Conservation (phyloP, 164 flowering plant species). For the Akebia trifoliata region DNA sequence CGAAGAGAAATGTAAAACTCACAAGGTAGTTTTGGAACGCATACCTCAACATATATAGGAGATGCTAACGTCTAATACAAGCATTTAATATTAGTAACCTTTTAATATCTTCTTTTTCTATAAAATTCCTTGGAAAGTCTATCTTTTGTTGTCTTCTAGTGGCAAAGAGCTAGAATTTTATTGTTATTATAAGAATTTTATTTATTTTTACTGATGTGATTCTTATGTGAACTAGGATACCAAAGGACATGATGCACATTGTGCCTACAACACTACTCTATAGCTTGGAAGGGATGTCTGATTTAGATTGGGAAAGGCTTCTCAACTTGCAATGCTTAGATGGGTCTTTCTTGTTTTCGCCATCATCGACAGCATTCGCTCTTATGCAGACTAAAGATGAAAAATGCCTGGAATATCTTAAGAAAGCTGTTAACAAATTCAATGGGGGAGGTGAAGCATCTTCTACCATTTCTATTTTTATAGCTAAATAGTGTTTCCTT, state of each 20-base stretch:
- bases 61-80: no score
- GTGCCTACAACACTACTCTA: slow-evolving; percentile 82
- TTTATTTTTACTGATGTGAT: no score
- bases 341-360: slow-evolving; percentile 93
- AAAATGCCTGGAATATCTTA: slow-evolving; percentile 60
- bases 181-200: no score
- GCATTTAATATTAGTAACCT: no score
- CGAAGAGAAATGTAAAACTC: slow-evolving; percentile 55
- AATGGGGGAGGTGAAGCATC: slow-evolving; percentile 71
- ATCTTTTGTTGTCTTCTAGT: no score
- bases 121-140: no score
- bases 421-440: slow-evolving; percentile 50
- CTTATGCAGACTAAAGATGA: slow-evolving; percentile 68
- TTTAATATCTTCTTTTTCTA: no score
- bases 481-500: neutral
- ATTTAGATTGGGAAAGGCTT: slow-evolving; percentile 78
- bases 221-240: slow-evolving; percentile 62
- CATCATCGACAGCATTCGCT: slow-evolving; percentile 92
- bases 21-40: no score
- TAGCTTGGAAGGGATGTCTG: slow-evolving; percentile 92
- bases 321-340: slow-evolving; percentile 59
- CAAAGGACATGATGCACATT: slow-evolving; percentile 65
- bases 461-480: neutral
- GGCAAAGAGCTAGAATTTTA: no score
- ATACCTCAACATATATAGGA: no score